Conservation (phyloP, 305 asterid genomes). For the Withania somnifera region DNA sequence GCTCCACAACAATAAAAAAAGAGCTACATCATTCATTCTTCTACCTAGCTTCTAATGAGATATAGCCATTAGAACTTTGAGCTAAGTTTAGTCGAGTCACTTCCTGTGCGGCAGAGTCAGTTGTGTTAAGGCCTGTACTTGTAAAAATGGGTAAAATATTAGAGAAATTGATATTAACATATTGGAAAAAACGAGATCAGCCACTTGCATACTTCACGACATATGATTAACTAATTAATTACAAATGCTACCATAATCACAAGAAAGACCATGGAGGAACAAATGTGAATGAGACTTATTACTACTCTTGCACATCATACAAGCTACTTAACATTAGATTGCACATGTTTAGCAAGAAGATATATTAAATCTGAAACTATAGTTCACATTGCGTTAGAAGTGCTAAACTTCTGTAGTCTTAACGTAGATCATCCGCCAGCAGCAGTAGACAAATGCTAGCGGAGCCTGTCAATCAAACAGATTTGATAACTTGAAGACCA, state of each 20-base stretch:
- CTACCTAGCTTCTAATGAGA: constrained; percentile 49
- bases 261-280: background rate
- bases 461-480: background rate
- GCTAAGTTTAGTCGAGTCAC: constrained; percentile 15
- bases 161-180: constrained; percentile 1
- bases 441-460: background rate
- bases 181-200: background rate
- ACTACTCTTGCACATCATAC: background rate
- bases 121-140: background rate
- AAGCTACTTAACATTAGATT: background rate
- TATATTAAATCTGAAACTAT: background rate
- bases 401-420: background rate
- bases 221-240: background rate
- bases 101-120: constrained; percentile 22
- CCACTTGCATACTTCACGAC: background rate
- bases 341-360: background rate
- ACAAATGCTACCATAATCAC: background rate
- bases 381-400: background rate
- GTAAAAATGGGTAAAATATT: background rate
- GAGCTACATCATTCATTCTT: background rate
- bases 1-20: background rate
- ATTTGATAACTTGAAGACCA: background rate
- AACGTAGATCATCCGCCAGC: background rate
- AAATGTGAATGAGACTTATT: background rate
- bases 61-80: constrained; percentile 25